phyloP scores from a whole-genome alignment of 305 asterid species.

The Solanum hybrid region DNA sequence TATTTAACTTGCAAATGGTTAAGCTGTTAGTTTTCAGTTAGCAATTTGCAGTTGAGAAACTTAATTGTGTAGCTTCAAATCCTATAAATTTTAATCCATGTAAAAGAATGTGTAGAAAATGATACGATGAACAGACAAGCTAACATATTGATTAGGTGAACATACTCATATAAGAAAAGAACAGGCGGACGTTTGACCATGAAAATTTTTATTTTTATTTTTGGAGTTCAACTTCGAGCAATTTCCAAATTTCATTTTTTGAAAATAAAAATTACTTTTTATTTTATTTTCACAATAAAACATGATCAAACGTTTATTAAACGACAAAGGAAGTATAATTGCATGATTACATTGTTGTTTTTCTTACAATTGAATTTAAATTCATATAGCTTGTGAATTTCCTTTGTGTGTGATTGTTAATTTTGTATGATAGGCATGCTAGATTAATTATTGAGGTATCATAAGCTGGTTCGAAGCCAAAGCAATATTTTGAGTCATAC shows the following conservation, averaged over 20 bases:
- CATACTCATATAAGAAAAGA: background rate
- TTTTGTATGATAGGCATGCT: background rate
- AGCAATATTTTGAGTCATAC: background rate
- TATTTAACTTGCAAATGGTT: slow-evolving; percentile 5
- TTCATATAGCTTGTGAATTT: background rate
- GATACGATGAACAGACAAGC: background rate
- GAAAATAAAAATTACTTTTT: no score
- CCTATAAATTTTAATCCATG: background rate
- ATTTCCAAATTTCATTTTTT: background rate
- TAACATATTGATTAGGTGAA: background rate
- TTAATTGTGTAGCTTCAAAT: slow-evolving; percentile 6
- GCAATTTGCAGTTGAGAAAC: slow-evolving; percentile 20
- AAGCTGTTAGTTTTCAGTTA: slow-evolving; percentile 17
- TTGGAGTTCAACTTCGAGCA: background rate
- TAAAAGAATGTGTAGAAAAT: background rate
- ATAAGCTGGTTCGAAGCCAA: background rate
- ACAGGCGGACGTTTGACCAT: background rate
- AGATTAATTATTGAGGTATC: background rate
- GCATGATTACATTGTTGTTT: background rate
- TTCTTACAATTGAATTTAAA: background rate
- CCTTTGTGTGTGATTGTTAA: background rate
- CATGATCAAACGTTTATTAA: background rate
- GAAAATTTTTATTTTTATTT: background rate
- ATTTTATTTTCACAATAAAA: no score
- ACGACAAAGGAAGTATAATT: background rate